Evolutionary conservation across 305 asterid species (phyloP), one percentile per base, ranked within the genome.

Genomic region (Ilex paraguariensis): DNA sequence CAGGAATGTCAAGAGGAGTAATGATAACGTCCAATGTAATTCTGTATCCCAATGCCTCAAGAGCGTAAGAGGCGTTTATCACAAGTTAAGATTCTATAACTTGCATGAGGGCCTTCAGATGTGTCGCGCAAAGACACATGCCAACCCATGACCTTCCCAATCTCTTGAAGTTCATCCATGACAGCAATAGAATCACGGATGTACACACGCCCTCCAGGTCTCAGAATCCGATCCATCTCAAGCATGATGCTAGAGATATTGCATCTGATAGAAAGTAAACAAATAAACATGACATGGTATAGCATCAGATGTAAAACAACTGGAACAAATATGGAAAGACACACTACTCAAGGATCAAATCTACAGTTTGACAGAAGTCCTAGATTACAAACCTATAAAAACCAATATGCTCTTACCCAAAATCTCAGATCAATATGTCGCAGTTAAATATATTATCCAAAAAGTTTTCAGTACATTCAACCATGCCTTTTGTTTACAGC

Each of bases 101-200:
- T 82, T 13, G 97, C 84, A 64, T 83, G 90, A 72, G 96, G 98
- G 13, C 96, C 95, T 62, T 88, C 95, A 1, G 86, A 74, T n/a
- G 98, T 84, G 68, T 87, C 95, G 69, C 96, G 76, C 69, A 86
- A 6, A 4, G 72, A 16, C 28, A 79, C 81, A 49, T 75, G 84
- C 97, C 98, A 91, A 46, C 93, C 91, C 62, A 91, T 42, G 33
- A 91, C 97, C 15, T 73, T 82, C 10, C 87, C 97, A 13, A 75
- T 75, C 64, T 77, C 87, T 74, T 81, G 75, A 76, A 91, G 89
- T 65, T 88, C 96, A 64, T 79, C 89, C 84, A 89, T 84, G 15
- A 87, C 60, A 14, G 77, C 51, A 39, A 88, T 69, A 14, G 97
- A 62, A 70, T 92, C 98, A 49, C 93, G 96, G 48, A 92, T 78